Base-by-base conservation (phyloP, 1,139 yeast genomes). In the Magnusiomyces sp. region DNA sequence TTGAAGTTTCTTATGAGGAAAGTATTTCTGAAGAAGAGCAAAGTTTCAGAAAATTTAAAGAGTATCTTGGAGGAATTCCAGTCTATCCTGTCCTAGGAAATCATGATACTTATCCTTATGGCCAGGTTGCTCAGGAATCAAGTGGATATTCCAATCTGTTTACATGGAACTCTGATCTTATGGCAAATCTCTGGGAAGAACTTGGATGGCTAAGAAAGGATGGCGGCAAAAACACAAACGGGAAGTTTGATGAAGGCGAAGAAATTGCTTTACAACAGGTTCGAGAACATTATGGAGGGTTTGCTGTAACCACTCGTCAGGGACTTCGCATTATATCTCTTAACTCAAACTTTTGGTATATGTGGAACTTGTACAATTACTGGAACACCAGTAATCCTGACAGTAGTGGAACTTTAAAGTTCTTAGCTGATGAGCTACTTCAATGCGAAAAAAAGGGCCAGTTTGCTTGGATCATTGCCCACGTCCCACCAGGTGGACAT, bases 31-130 rank as follows among this genome's bases (percentile, higher is more conserved):
- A 81, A 16, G 88, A 83, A 63, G 70, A 71, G 46, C 64, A 66
- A 39, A 65, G 78, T 1, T 73, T 79, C 63, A 64, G 72, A 53
- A 74, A 79, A 52, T 70, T 82, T 70, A 82, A 81, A 61, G 66
- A 71, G 47, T 74, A 70, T 61, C 72, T 83, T 55, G 69, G 73
- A 11, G 69, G 75, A 49, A 64, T 79, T 16, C 83, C 87, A 2
- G 77, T 83, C n/a, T 81, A 70, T 59, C 75, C 87, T 10, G 79
- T 77, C 33, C 68, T 83, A 58, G 89, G 90, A 16, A 82, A 82
- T 63, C 89, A 83, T 62, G 89, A 83, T 59, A 77, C 83, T 17
- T 82, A 76, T 71, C 89, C 89, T 14, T 81, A 80, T 59, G 84
- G 82, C 16, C 87, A 81, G 63, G 63, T 80, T 51, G 82, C 88